Evolutionary conservation across 139 green algal genomes (phyloP).

Genomic region (Closterium sp.): DNA sequence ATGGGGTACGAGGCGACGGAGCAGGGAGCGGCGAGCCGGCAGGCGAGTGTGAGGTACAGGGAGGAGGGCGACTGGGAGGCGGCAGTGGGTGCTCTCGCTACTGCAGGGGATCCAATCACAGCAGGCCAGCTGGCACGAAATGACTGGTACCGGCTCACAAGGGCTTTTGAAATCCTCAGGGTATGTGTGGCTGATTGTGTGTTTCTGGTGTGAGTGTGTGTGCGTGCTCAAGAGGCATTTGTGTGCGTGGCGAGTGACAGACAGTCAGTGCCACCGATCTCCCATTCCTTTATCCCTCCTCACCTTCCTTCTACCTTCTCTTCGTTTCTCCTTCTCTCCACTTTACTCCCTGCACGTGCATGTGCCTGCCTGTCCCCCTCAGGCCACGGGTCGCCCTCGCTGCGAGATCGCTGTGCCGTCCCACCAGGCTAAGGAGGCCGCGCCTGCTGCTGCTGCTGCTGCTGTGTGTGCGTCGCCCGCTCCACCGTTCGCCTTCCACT

Average conservation of each 20-base stretch:
- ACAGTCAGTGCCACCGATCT: no score
- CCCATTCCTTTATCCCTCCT: no score
- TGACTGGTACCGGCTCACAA: conserved; percentile 81
- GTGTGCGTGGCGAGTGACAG: no score
- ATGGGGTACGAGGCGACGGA: neutral
- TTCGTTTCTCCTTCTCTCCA: no score
- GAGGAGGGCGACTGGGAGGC: conserved; percentile 59
- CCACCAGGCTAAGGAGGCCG: no score
- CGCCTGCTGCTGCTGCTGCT: no score
- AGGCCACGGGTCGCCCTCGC: neutral
- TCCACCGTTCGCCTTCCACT: conserved; percentile 32
- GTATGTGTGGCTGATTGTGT: conserved; percentile 6
- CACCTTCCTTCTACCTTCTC: no score
- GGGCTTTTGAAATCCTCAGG: conserved; percentile 59
- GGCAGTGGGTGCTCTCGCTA: conserved; percentile 58
- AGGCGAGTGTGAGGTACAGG: neutral
- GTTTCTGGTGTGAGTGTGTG: neutral
- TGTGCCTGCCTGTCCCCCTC: neutral
- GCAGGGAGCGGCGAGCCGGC: neutral
- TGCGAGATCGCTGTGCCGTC: conserved; percentile 6
- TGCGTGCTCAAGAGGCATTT: neutral
- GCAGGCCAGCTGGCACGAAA: no score
- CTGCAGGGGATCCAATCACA: conserved; percentile 62
- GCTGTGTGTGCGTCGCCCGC: no score
- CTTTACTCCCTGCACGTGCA: no score